Evolutionary conservation across 108 stramenopile species (phyloP), one percentile per base, ranked within the genome.

Genomic region (Nitzschia sp.): DNA sequence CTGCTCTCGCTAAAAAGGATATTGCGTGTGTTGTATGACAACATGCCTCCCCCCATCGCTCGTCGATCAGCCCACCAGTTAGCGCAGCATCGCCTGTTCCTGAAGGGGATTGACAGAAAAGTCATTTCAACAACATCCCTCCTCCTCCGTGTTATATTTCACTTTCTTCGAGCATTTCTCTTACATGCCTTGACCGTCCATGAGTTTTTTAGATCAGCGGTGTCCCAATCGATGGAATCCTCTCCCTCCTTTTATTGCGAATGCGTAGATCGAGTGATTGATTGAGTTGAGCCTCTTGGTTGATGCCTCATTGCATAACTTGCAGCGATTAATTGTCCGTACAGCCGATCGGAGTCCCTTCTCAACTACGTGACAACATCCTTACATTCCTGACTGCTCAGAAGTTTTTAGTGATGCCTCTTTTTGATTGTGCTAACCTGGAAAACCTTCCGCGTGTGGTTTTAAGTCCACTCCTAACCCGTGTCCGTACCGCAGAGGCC

Each of bases 401-500:
- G 21, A 51, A 19, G 8, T 51, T 51, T 51, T 51, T 51, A n/a
- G n/a, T 9, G 49, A 19, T n/a, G 8, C 4, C 5, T 19, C 21
- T 23, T 19, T 8, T 9, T 17, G 49, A 4, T 23, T 19, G 18
- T 51, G 11, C n/a, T 21, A 21, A 23, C 21, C 19, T 17, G 4
- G 4, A 51, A 51, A 51, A 9, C 49, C 4, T 19, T 19, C 49
- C 18, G 19, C 49, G 49, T 51, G 49, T 51, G n/a, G 49, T 51
- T 51, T 51, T 8, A 51, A 51, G 13, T 51, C 49, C 49, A 51
- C 49, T 9, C 4, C 49, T 51, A 51, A 51, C 49, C 8, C 8
- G 21, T 51, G 21, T 51, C 49, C 49, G 49, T 51, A 51, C 21
- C 49, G 21, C 49, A 23, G 49, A 51, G 49, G n/a, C 21, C 49